Percentiles rank a stretch among this genome's conserved stretches.
phyloP scores from a whole-genome alignment of 2,329 filamentous ascomycete genomes.

The Chaetomium sp. region DNA sequence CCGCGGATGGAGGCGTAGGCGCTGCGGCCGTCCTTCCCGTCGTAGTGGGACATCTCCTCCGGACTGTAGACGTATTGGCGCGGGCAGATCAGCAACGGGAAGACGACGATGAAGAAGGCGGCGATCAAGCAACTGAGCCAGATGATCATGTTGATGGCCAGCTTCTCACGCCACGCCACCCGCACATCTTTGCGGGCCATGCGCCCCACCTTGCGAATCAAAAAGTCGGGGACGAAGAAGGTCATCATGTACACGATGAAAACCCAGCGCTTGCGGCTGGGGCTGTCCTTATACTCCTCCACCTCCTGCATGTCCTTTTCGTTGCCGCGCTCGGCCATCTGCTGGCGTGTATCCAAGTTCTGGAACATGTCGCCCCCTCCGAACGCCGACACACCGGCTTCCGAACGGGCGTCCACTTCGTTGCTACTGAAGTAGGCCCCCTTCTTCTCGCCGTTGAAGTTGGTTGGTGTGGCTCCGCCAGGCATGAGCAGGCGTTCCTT shows the following conservation, averaged over 20 bases:
- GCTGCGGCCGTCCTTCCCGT: conserved; percentile 66
- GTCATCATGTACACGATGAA: conserved; percentile 81
- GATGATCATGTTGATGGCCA: conserved; percentile 97
- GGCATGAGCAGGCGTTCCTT: conserved; percentile 61
- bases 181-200: conserved; percentile 94
- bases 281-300: conserved; percentile 76
- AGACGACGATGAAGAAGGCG: conserved; percentile 86
- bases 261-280: conserved; percentile 88
- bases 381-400: conserved; percentile 88
- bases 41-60: conserved; percentile 69
- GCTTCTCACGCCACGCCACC: conserved; percentile 92
- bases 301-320: conserved; percentile 89
- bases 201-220: conserved; percentile 73
- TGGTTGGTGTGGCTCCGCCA: conserved; percentile 57
- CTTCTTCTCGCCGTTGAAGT: conserved; percentile 70
- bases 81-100: conserved; percentile 87
- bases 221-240: conserved; percentile 83
- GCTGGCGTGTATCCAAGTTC: conserved; percentile 88
- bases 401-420: conserved; percentile 82
- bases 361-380: conserved; percentile 97
- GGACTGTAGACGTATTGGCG: conserved; percentile 85
- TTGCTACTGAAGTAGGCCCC: conserved; percentile 78
- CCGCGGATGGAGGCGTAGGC: conserved; percentile 85
- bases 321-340: conserved; percentile 94
- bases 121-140: conserved; percentile 80